These are phyloP conservation scores for Arabis alpina DNA, from an alignment of 345 rosid species.

Conservation along the genomic window DNA sequence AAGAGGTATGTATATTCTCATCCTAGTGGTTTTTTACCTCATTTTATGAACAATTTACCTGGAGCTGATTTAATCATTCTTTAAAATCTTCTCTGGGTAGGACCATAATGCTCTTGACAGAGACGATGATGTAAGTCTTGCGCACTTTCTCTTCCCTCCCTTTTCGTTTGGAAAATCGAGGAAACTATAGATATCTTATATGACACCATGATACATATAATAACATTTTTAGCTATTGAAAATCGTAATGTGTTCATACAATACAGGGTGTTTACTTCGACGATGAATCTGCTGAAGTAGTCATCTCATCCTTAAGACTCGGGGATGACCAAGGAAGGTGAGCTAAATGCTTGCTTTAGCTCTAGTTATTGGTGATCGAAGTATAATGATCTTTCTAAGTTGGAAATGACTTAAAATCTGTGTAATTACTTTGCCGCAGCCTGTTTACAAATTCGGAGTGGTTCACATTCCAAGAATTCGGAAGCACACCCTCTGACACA, in stretches of 20 bases:
- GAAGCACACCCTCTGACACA: conserved; percentile 55
- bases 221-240: conserved; percentile 4
- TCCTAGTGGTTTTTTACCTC: background rate
- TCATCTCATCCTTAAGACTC: conserved; percentile 92
- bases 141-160: background rate
- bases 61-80: conserved; percentile 22
- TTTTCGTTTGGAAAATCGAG: background rate
- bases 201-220: conserved; percentile 1
- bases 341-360: conserved; percentile 28
- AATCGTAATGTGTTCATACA: conserved; percentile 22
- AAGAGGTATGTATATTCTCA: conserved; percentile 75
- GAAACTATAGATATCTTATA: no score
- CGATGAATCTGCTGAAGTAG: conserved; percentile 98
- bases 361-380: background rate
- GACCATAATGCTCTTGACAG: conserved; percentile 75
- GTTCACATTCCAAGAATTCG: conserved; percentile 91
- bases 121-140: conserved; percentile 80
- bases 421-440: conserved; percentile 47
- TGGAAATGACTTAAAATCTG: background rate
- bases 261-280: conserved; percentile 96
- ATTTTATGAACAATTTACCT: conserved; percentile 3
- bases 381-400: background rate
- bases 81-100: conserved; percentile 49
- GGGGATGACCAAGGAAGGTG: conserved; percentile 99
- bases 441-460: conserved; percentile 94